These are phyloP conservation scores for Paraurostyla sp. DNA, from an alignment of 73 alveolate genomes.

Conservation along the genomic window DNA sequence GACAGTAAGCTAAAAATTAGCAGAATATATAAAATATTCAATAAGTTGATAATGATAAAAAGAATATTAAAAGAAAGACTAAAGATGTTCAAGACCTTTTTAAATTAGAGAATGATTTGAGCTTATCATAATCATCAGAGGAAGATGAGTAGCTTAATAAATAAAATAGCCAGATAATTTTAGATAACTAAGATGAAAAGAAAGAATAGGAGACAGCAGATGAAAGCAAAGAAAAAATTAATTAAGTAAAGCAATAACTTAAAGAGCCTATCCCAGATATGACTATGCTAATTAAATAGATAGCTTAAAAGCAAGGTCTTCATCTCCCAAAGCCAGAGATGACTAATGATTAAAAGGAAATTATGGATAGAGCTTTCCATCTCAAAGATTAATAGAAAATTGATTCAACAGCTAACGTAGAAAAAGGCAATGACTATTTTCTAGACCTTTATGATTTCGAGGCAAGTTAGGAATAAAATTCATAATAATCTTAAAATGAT, in stretches of 20 bases:
- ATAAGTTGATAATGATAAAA: no score
- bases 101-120: conserved; percentile 1
- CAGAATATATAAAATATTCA: no score
- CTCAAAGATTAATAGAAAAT: not conserved
- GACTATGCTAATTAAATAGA: not conserved
- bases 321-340: not conserved
- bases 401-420: not conserved
- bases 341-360: not conserved
- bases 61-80: no score
- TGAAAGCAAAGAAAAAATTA: no score
- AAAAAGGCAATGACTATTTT: not conserved
- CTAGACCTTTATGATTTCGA: not conserved
- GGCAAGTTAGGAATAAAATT: conserved; percentile 1
- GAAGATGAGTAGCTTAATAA: not conserved
- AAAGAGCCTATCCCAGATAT: no score
- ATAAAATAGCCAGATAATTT: not conserved
- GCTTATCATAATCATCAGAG: not conserved
- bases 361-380: not conserved
- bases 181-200: not conserved
- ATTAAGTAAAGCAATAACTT: no score
- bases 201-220: no score
- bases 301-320: not conserved
- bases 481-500: not conserved
- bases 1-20: no score
- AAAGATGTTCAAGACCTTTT: no score